Conservation (phyloP, 768 basidiomycete species). For the Boletus pseudo-olivaceus region DNA sequence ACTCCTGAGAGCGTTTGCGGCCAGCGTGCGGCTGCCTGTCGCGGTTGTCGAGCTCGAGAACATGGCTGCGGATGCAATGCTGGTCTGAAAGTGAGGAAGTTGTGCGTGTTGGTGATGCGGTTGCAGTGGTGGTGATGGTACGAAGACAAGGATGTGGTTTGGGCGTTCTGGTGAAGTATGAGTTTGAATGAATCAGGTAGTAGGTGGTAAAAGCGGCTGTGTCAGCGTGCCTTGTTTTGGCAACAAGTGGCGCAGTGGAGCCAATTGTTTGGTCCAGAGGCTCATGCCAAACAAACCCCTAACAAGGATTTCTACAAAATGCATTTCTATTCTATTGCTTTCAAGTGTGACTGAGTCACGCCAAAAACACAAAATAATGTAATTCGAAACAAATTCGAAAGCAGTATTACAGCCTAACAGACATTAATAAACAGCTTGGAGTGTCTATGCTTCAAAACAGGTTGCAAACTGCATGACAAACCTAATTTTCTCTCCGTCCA, state of each 20-base stretch:
- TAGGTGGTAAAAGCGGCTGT: constrained; percentile 19
- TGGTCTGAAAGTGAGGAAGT: not conserved
- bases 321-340: not conserved
- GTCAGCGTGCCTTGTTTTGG: constrained; percentile 24
- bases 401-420: constrained; percentile 2
- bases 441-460: constrained; percentile 8
- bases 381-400: constrained; percentile 3
- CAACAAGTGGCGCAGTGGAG: constrained; percentile 7
- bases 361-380: constrained; percentile 11
- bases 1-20: constrained; percentile 57
- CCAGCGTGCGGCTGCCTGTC: constrained; percentile 56
- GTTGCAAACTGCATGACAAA: not conserved
- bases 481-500: constrained; percentile 33
- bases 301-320: not conserved
- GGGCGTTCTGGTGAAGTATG: constrained; percentile 3
- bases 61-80: constrained; percentile 31
- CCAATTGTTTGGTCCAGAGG: constrained; percentile 24
- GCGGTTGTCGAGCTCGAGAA: constrained; percentile 61
- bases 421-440: not conserved
- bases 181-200: constrained; percentile 18
- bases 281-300: constrained; percentile 25
- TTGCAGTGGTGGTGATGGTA: constrained; percentile 13
- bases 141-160: constrained; percentile 12
- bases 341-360: constrained; percentile 22
- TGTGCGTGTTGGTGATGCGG: not conserved